These are phyloP conservation scores for Usnea hakonensis DNA, from an alignment of 495 filamentous ascomycete species.

Conservation along the genomic window DNA sequence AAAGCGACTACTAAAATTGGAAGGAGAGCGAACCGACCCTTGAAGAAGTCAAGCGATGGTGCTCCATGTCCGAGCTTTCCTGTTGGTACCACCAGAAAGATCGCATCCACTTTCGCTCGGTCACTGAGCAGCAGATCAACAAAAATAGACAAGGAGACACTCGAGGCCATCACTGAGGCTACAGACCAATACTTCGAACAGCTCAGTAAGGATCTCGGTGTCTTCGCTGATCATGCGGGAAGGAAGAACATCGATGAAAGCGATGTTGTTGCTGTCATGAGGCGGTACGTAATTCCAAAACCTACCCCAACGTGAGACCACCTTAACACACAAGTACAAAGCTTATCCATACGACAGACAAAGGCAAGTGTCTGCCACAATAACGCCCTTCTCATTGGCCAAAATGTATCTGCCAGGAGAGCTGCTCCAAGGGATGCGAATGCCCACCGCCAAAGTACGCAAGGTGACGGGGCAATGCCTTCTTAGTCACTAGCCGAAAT, in stretches of 20 bases:
- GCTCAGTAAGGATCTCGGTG: constrained; percentile 65
- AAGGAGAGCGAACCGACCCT: constrained; percentile 40
- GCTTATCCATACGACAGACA: constrained; percentile 52
- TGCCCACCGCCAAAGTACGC: constrained; percentile 48
- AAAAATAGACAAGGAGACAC: constrained; percentile 62
- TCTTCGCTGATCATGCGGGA: constrained; percentile 73
- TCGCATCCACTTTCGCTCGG: constrained; percentile 64
- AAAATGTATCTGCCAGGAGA: constrained; percentile 75
- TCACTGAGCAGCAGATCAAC: constrained; percentile 50
- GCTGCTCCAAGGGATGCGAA: constrained; percentile 70
- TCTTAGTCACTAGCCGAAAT: constrained; percentile 30
- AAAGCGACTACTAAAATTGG: neutral
- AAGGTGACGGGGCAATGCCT: constrained; percentile 19
- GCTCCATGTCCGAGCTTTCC: constrained; percentile 70
- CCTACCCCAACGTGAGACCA: constrained; percentile 4
- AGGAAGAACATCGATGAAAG: constrained; percentile 79
- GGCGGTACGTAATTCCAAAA: constrained; percentile 52
- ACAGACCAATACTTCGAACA: constrained; percentile 89
- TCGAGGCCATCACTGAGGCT: constrained; percentile 67
- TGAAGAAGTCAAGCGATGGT: constrained; percentile 62
- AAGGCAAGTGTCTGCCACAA: constrained; percentile 62
- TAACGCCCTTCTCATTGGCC: constrained; percentile 74
- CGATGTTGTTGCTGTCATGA: constrained; percentile 74
- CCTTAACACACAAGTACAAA: neutral
- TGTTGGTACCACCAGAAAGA: constrained; percentile 58